Conservation (phyloP, 129 eudicot species). For the Flaveria ramosissima region DNA sequence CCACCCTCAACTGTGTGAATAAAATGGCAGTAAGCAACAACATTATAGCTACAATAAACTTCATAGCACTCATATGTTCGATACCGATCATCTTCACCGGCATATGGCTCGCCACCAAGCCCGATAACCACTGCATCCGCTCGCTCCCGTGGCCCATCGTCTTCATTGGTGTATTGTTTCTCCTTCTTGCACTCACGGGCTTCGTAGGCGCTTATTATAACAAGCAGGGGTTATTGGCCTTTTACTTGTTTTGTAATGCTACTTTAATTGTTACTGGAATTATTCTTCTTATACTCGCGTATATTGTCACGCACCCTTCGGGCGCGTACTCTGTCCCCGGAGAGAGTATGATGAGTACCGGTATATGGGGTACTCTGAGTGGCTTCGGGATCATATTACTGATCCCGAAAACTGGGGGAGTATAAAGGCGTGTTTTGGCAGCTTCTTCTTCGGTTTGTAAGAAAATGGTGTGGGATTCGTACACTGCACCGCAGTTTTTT, state of each 20-base stretch:
- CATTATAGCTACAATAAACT: constrained; percentile 76
- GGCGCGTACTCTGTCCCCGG: constrained; percentile 48
- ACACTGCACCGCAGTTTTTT: constrained; percentile 71
- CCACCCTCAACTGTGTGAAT: background rate
- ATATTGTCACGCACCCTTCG: constrained; percentile 56
- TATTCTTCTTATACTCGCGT: constrained; percentile 71
- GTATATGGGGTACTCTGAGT: constrained; percentile 70
- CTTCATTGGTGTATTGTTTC: constrained; percentile 65
- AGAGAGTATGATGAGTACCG: constrained; percentile 51
- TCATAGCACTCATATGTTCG: constrained; percentile 79
- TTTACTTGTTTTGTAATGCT: constrained; percentile 80
- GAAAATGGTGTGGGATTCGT: constrained; percentile 54
- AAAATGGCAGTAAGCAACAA: constrained; percentile 91
- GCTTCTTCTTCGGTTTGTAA: constrained; percentile 56
- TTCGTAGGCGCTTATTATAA: constrained; percentile 87
- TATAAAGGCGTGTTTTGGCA: constrained; percentile 77
- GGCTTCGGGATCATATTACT: constrained; percentile 79
- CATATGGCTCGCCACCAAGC: constrained; percentile 86
- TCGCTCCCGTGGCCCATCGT: constrained; percentile 92
- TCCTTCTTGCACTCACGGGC: constrained; percentile 73
- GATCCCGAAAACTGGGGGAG: constrained; percentile 65
- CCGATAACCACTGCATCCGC: constrained; percentile 86
- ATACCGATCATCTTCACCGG: constrained; percentile 86
- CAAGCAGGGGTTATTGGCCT: constrained; percentile 68
- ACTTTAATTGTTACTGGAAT: constrained; percentile 67